These are phyloP conservation scores for Lachnellula occidentalis DNA, from an alignment of 2,329 filamentous ascomycete genomes.

Conservation along the genomic window DNA sequence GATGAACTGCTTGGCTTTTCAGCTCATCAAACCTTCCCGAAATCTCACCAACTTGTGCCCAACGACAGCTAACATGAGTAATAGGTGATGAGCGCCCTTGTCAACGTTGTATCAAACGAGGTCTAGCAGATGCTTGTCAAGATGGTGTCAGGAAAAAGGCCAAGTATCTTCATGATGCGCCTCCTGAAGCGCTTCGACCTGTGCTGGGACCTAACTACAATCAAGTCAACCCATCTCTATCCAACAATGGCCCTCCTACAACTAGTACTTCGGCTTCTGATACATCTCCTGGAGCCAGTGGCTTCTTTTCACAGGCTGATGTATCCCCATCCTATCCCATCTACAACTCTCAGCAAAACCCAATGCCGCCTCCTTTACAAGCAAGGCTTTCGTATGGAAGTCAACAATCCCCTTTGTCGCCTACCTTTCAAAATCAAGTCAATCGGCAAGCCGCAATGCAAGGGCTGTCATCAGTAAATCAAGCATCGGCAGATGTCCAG, in stretches of 20 bases:
- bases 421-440: constrained; percentile 57
- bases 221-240: constrained; percentile 43
- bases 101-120: constrained; percentile 87
- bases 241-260: constrained; percentile 27
- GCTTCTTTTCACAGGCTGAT: constrained; percentile 30
- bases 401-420: constrained; percentile 69
- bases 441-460: constrained; percentile 44
- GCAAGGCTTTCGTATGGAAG: constrained; percentile 51
- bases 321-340: constrained; percentile 28
- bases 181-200: constrained; percentile 81
- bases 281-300: constrained; percentile 23
- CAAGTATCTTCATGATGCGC: constrained; percentile 96
- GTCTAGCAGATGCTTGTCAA: constrained; percentile 84
- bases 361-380: constrained; percentile 48
- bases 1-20: constrained; percentile 8
- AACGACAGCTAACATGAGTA: constrained; percentile 15
- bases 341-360: constrained; percentile 41
- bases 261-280: constrained; percentile 26
- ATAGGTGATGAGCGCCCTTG: constrained; percentile 93
- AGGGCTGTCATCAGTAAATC: constrained; percentile 29
- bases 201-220: constrained; percentile 70
- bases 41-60: not conserved
- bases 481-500: constrained; percentile 44
- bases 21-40: constrained; percentile 10
- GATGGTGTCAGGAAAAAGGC: constrained; percentile 98